phyloP scores from a whole-genome alignment of 164 flowering plant genomes.

The Santalum album region DNA sequence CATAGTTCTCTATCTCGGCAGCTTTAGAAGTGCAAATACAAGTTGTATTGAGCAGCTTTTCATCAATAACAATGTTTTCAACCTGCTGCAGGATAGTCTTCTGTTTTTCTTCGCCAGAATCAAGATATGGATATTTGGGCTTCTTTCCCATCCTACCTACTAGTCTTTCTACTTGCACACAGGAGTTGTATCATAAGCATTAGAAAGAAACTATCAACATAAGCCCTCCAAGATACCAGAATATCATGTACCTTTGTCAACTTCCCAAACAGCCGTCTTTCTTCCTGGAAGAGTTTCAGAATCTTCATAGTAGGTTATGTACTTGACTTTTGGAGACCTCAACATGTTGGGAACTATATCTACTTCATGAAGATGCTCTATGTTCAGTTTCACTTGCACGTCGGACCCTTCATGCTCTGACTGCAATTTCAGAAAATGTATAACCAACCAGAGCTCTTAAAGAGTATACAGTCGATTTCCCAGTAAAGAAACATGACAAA shows the following conservation, averaged over 20 bases:
- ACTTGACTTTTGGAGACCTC: constrained; percentile 67
- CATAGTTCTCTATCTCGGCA: no score
- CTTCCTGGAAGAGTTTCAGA: constrained; percentile 85
- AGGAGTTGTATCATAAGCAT: neutral
- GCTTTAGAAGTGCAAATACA: no score
- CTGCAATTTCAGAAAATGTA: constrained; percentile 28
- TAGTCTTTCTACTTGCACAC: neutral
- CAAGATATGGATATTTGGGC: no score
- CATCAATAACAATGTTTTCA: no score
- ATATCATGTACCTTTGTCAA: constrained; percentile 57
- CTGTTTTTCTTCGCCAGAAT: no score
- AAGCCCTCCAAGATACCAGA: neutral
- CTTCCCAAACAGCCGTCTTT: constrained; percentile 95
- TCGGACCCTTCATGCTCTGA: constrained; percentile 96
- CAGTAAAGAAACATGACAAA: neutral
- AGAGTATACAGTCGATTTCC: neutral
- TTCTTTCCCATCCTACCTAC: no score
- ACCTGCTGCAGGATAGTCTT: no score
- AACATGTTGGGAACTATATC: constrained; percentile 93
- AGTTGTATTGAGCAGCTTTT: no score
- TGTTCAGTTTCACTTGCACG: constrained; percentile 71
- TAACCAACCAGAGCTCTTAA: constrained; percentile 1
- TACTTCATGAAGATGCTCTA: constrained; percentile 50
- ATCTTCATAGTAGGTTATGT: constrained; percentile 93
- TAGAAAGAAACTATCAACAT: neutral